Evolutionary conservation across 2,329 filamentous ascomycete species (phyloP), one percentile per base, ranked within the genome.

Genomic region (Alternaria viburni): DNA sequence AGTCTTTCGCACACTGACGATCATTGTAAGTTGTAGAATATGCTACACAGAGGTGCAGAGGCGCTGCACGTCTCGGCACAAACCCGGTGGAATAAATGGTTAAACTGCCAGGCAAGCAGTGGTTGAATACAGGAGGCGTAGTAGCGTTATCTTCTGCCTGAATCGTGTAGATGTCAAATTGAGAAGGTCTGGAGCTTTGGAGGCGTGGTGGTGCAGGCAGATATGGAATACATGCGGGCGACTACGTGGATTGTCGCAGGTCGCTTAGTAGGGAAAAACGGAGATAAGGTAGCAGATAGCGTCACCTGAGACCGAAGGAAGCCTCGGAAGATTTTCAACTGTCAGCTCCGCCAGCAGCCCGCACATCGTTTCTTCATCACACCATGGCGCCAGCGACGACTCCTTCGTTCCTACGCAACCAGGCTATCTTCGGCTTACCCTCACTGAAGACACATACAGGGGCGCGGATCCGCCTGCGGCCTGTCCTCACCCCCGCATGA

Each of bases 341-440:
- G 13, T 46, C 52, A 58, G 49, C 52, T 59, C 62, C 65, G 61
- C 59, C 62, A 43, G 54, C 62, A 65, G 52, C 55, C 62, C 65
- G 56, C 61, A 30, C 65, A 57, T 62, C 36, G 56, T 62, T 54
- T 50, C 56, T 64, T 21, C 23, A 66, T 71, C 68, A 72, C 70
- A 63, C 66, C 71, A 73, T 72, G 56, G 60, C 66, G 57, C 66
- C 50, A 68, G 59, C 54, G 17, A 61, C 46, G 51, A 64, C 51
- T 50, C 54, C 41, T 32, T 54, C 30, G 36, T 64, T 47, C 19
- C 26, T 11, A 26, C 30, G 57, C 59, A 57, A 44, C 55, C 59
- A 69, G 74, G 74, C 69, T 76, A 76, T 65, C 71, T 70, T 74
- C 74, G 74, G 75, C 75, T 76, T 73, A 74, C 59, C 50, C 44